Conservation (phyloP, 1,139 yeast genomes). For the Diutina sp. region DNA sequence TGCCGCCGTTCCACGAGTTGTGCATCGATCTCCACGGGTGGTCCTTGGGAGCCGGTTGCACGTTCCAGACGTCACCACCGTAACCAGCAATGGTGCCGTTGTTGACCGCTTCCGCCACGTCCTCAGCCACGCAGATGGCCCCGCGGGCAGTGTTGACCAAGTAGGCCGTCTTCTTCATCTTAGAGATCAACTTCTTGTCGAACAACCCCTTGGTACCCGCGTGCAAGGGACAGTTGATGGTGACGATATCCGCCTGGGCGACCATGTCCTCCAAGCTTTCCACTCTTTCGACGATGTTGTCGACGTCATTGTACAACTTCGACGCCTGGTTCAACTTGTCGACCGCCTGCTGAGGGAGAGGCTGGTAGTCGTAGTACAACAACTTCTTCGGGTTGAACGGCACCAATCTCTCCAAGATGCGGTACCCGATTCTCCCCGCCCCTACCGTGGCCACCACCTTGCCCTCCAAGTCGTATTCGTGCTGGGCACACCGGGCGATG, state of each 20-base stretch:
- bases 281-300: slow-evolving; percentile 41
- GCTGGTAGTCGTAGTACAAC: slow-evolving; percentile 67
- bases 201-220: slow-evolving; percentile 55
- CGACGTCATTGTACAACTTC: slow-evolving; percentile 24
- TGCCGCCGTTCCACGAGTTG: slow-evolving; percentile 54
- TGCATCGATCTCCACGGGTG: slow-evolving; percentile 71
- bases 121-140: slow-evolving; percentile 62
- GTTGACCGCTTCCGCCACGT: slow-evolving; percentile 60
- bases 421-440: slow-evolving; percentile 72
- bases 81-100: slow-evolving; percentile 65
- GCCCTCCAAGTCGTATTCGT: slow-evolving; percentile 63
- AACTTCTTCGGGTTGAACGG: slow-evolving; percentile 69
- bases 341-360: slow-evolving; percentile 37
- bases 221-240: slow-evolving; percentile 71
- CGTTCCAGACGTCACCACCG: slow-evolving; percentile 80
- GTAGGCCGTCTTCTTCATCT: slow-evolving; percentile 70
- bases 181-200: slow-evolving; percentile 52
- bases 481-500: slow-evolving; percentile 66
- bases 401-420: slow-evolving; percentile 59
- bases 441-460: slow-evolving; percentile 73
- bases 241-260: slow-evolving; percentile 57
- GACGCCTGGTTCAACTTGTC: slow-evolving; percentile 33
- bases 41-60: slow-evolving; percentile 66
- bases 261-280: slow-evolving; percentile 57
- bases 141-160: slow-evolving; percentile 81